Base-by-base conservation (phyloP, 805 yeast species). In the Nakazawaea sp. region DNA sequence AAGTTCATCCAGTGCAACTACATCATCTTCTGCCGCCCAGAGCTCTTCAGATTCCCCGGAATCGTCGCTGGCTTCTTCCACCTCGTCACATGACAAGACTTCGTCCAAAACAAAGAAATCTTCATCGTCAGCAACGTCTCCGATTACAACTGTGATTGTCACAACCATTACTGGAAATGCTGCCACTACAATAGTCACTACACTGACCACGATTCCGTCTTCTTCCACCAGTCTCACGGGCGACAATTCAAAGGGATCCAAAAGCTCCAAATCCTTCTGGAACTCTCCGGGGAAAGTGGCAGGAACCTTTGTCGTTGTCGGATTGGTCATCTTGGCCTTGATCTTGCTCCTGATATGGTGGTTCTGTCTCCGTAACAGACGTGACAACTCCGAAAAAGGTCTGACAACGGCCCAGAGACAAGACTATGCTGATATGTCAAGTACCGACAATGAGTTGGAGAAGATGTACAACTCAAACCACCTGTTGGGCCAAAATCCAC, bases 281-380 rank as follows among this genome's bases (percentile, higher is more conserved):
- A 66, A 69, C 40, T 62, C 75, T 32, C 74, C 73, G 32, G 94
- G 90, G 0, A 82, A 81, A 52, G 92, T 86, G 1, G 94, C 89
- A 0, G 96, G 94, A 3, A 82, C 87, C 0, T 86, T 86, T 58
- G 75, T 82, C 2, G 88, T 74, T 0, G 92, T 86, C 13, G 95
- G 89, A 1, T 48, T 86, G 1, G 78, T 79, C 1, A 71, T 60
- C 1, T 47, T 74, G 0, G 66, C 66, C 1, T 33, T 78, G 1
- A 33, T 80, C 1, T 43, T 80, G 43, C 42, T 69, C 49, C 61
- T 72, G 59, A 55, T 68, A 26, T 43, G 63, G 25, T 47, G 62
- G 44, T 23, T 50, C 44, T 43, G 32, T 43, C 16, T 38, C 12
- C 53, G 49, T 6, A 49, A 46, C 33, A 48, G 39, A 20, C 31